Evolutionary conservation across 306 rosid genomes (phyloP).

Genomic region (Medicago lupulina): DNA sequence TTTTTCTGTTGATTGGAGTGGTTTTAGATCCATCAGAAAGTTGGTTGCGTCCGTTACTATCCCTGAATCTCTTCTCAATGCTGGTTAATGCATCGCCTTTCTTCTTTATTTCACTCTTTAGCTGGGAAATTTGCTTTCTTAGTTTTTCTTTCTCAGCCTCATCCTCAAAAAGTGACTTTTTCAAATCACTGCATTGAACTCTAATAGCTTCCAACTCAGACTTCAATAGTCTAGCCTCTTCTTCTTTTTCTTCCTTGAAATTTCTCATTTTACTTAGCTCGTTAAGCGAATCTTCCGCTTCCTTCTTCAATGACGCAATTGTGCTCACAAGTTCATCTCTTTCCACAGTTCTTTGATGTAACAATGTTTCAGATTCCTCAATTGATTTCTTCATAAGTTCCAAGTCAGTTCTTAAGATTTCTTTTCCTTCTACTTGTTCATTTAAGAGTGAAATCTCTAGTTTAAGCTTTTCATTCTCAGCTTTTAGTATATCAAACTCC

Average conservation of each 20-base stretch:
- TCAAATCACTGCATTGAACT: constrained; percentile 64
- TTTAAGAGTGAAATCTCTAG: constrained; percentile 51
- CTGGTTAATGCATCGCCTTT: constrained; percentile 61
- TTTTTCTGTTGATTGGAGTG: constrained; percentile 52
- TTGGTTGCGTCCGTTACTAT: constrained; percentile 52
- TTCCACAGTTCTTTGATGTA: constrained; percentile 57
- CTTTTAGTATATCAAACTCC: constrained; percentile 58
- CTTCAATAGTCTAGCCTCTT: constrained; percentile 48
- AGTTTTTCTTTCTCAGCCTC: constrained; percentile 80
- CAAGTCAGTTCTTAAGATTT: constrained; percentile 54
- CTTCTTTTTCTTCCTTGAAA: constrained; percentile 63
- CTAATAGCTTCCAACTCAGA: constrained; percentile 67
- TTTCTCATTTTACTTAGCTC: constrained; percentile 57
- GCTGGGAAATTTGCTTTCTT: constrained; percentile 63
- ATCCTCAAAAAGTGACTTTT: constrained; percentile 59
- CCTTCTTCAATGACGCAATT: constrained; percentile 63
- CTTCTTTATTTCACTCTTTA: constrained; percentile 71
- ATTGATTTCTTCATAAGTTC: constrained; percentile 62
- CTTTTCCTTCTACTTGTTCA: constrained; percentile 58
- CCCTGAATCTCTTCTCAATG: constrained; percentile 68
- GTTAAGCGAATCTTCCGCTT: constrained; percentile 55
- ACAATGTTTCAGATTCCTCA: constrained; percentile 58
- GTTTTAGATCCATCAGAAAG: constrained; percentile 54
- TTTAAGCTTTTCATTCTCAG: constrained; percentile 65
- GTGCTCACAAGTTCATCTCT: constrained; percentile 63